These are phyloP conservation scores for Orbilia oligospora DNA, from an alignment of 2,329 filamentous ascomycete species.

Conservation along the genomic window DNA sequence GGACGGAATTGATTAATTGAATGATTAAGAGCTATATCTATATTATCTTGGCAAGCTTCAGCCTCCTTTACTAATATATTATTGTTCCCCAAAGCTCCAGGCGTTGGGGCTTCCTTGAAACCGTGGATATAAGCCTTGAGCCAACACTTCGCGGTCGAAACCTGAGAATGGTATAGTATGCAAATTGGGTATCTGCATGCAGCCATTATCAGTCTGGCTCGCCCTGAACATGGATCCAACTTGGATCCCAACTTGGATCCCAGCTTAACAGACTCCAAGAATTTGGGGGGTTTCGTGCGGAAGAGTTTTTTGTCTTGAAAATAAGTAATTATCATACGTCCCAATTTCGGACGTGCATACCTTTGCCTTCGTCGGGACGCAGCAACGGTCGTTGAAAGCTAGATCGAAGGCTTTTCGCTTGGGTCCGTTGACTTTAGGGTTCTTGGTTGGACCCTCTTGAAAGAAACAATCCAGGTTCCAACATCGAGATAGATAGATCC, in stretches of 20 bases:
- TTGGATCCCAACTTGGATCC: conserved; percentile 22
- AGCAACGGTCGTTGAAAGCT: conserved; percentile 22
- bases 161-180: conserved; percentile 21
- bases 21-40: conserved; percentile 21
- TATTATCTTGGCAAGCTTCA: conserved; percentile 30
- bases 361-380: conserved; percentile 23
- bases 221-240: conserved; percentile 27
- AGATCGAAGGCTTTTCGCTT: conserved; percentile 44
- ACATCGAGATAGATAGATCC: conserved; percentile 37
- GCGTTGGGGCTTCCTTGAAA: conserved; percentile 50
- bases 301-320: not conserved
- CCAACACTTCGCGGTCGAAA: conserved; percentile 15
- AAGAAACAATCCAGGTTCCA: conserved; percentile 10
- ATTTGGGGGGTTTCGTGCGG: conserved; percentile 12
- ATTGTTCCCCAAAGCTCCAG: conserved; percentile 24
- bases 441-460: conserved; percentile 37
- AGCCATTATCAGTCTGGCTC: conserved; percentile 37
- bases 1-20: conserved; percentile 9
- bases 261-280: conserved; percentile 20
- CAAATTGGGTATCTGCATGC: conserved; percentile 31
- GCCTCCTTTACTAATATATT: conserved; percentile 40
- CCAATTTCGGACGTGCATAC: conserved; percentile 33
- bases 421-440: conserved; percentile 28
- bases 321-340: conserved; percentile 40
- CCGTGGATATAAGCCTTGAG: conserved; percentile 50